Conservation (phyloP, 768 basidiomycete species). For the Leccinellum rugosiceps region DNA sequence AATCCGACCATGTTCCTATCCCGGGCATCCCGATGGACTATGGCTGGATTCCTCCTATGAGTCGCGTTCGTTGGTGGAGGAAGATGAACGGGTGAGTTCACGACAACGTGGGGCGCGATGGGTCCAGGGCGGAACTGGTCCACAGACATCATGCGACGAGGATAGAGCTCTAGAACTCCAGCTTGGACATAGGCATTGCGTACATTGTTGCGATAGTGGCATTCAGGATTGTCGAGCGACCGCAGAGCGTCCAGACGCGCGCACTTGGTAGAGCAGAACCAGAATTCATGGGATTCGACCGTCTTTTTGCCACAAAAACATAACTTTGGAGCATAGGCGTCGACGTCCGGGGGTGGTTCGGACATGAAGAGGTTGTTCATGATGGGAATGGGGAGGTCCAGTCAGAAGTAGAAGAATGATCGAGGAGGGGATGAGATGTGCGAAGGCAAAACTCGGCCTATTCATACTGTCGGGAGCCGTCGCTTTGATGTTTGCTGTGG, state of each 20-base stretch:
- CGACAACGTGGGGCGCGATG: not conserved
- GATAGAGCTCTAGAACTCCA: not conserved
- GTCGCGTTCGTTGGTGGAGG: not conserved
- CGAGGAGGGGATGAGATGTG: not conserved
- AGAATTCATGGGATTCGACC: conserved; percentile 24
- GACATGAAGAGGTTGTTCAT: conserved; percentile 1
- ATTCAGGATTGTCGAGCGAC: conserved; percentile 18
- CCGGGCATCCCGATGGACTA: not conserved
- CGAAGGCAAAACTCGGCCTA: not conserved
- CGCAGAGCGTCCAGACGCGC: conserved; percentile 28
- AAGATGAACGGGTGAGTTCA: not conserved
- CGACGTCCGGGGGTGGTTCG: conserved; percentile 5
- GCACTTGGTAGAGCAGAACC: conserved; percentile 27
- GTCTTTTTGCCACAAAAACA: conserved; percentile 29
- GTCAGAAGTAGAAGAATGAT: not conserved
- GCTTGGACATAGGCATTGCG: conserved; percentile 13
- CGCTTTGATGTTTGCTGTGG: conserved; percentile 14
- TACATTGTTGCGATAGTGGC: conserved; percentile 26
- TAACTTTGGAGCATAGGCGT: conserved; percentile 11
- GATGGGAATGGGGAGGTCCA: not conserved
- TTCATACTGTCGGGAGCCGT: conserved; percentile 11
- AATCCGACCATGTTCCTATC: conserved; percentile 1
- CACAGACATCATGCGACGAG: conserved; percentile 12
- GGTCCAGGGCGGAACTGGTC: not conserved
- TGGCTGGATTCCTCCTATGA: not conserved